phyloP scores from a whole-genome alignment of 2,329 filamentous ascomycete species.

The Aspergillus felis region DNA sequence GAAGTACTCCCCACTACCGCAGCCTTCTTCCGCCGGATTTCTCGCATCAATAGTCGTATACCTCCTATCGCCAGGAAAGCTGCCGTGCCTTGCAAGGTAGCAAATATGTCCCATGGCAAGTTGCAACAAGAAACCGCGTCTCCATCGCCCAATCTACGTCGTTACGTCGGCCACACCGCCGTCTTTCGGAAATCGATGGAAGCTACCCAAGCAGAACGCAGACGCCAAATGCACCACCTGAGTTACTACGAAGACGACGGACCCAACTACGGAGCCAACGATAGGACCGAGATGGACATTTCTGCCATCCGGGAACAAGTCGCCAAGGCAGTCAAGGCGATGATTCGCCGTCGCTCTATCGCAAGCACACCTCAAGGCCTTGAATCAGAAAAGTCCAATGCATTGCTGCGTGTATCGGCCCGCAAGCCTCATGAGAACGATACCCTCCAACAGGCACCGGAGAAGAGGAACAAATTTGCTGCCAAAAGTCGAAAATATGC shows the following conservation, averaged over 20 bases:
- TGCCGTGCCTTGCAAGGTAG: constrained; percentile 6
- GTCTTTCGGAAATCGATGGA: constrained; percentile 12
- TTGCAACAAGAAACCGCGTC: constrained; percentile 10
- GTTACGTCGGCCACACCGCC: constrained; percentile 13
- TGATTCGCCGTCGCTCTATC: constrained; percentile 4
- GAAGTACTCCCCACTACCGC: background rate
- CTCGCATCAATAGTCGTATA: constrained; percentile 2
- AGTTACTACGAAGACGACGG: background rate
- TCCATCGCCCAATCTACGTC: constrained; percentile 12
- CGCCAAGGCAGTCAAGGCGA: constrained; percentile 9
- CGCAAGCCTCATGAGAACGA: background rate
- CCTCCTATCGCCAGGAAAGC: constrained; percentile 1
- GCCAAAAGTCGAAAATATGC: background rate
- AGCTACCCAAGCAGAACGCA: constrained; percentile 9
- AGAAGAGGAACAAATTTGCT: background rate
- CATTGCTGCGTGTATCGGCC: background rate
- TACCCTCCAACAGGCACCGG: background rate
- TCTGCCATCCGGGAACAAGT: constrained; percentile 7
- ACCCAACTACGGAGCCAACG: background rate
- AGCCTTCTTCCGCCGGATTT: constrained; percentile 4
- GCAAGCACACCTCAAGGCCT: background rate
- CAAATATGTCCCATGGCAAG: constrained; percentile 13
- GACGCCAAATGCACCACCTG: background rate
- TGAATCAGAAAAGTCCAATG: background rate
- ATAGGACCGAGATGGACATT: background rate